phyloP scores from a whole-genome alignment of 2,329 filamentous ascomycete species.

The Epichloe scottii region DNA sequence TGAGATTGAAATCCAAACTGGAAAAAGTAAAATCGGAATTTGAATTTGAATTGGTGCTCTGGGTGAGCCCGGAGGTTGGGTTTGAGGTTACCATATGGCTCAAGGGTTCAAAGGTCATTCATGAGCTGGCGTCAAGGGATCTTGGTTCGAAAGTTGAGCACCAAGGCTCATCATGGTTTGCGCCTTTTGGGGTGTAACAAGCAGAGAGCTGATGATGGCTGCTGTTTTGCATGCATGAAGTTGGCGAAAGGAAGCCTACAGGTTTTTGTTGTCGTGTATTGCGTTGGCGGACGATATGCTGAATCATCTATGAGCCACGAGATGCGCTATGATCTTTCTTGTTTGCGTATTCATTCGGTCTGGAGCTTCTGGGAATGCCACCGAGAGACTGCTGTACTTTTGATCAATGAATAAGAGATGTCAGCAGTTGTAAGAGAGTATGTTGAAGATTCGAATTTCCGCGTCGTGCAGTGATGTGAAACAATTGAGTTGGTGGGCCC shows the following conservation, averaged over 20 bases:
- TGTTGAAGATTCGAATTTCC: neutral
- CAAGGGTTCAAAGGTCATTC: neutral
- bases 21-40: no score
- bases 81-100: neutral
- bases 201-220: conserved; percentile 4
- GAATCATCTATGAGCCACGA: no score
- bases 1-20: neutral
- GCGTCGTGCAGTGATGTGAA: no score
- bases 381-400: neutral
- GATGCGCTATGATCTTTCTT: no score
- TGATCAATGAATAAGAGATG: neutral
- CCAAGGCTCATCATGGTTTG: neutral
- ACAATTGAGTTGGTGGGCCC: no score
- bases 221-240: neutral
- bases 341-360: neutral
- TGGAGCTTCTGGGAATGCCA: conserved; percentile 2
- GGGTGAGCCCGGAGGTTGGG: neutral
- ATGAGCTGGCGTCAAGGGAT: neutral
- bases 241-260: neutral
- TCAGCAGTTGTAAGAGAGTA: neutral
- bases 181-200: neutral
- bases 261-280: neutral
- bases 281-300: no score
- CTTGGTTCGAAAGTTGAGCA: neutral
- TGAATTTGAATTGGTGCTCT: neutral